These are phyloP conservation scores for Pisolithus microcarpus DNA, from an alignment of 768 basidiomycete species.

Conservation along the genomic window DNA sequence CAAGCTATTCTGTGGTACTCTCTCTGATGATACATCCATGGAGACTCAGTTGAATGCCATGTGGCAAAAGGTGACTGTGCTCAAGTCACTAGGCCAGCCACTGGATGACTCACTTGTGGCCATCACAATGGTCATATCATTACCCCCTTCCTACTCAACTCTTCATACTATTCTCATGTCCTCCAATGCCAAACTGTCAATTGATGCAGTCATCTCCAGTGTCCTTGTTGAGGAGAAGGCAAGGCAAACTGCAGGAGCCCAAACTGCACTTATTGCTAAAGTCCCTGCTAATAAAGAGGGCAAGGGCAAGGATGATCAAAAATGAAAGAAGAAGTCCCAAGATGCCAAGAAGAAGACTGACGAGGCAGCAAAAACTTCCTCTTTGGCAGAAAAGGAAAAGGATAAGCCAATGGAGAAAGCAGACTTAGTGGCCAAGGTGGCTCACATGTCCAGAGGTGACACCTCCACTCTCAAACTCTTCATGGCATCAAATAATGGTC, in stretches of 20 bases:
- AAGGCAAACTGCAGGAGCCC: neutral
- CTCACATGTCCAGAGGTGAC: too few relatives aligned
- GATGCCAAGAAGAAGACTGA: neutral
- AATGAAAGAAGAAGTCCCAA: neutral
- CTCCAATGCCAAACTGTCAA: neutral
- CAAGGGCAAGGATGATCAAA: too few relatives aligned
- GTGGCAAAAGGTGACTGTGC: constrained; percentile 9
- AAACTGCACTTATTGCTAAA: neutral
- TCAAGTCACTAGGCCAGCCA: constrained; percentile 8
- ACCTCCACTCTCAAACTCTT: too few relatives aligned
- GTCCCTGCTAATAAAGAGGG: neutral
- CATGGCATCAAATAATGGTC: too few relatives aligned
- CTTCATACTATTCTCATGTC: constrained; percentile 17
- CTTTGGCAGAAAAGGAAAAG: neutral
- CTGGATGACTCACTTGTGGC: constrained; percentile 16
- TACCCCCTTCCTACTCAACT: constrained; percentile 14
- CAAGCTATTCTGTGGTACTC: constrained; percentile 15
- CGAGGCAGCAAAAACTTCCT: neutral
- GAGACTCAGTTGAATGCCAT: constrained; percentile 17
- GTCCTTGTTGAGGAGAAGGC: neutral
- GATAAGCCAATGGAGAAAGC: too few relatives aligned
- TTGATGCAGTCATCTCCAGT: neutral
- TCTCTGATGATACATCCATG: constrained; percentile 11
- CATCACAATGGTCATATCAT: constrained; percentile 14
- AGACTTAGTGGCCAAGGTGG: too few relatives aligned